These are phyloP conservation scores for Colletotrichum sp. DNA, from an alignment of 2,329 filamentous ascomycete species.

Conservation along the genomic window DNA sequence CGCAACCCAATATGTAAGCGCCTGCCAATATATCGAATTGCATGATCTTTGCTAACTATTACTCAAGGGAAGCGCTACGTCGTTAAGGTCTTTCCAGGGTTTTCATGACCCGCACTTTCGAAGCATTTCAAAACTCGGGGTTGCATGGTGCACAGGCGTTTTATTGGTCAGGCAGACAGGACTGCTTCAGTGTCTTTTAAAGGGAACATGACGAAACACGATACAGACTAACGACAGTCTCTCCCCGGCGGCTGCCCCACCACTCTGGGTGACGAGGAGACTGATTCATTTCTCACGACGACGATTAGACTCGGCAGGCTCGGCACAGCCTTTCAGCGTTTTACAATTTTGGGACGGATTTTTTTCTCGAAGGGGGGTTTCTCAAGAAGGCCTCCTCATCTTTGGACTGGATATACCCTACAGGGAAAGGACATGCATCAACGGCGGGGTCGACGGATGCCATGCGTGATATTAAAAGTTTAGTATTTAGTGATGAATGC, in stretches of 20 bases:
- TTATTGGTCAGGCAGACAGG: neutral
- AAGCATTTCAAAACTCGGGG: neutral
- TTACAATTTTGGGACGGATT: neutral
- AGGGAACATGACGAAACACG: neutral
- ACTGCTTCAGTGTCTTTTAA: constrained; percentile 1
- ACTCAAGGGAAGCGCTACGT: constrained; percentile 45
- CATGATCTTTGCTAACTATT: neutral
- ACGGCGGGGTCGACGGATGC: constrained; percentile 2
- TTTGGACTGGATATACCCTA: constrained; percentile 21
- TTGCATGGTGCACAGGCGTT: constrained; percentile 18
- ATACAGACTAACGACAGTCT: constrained; percentile 3
- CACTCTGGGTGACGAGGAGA: neutral
- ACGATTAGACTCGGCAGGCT: neutral
- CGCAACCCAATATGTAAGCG: constrained; percentile 44
- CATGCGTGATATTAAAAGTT: neutral
- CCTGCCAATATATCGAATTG: neutral
- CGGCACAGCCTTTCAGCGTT: neutral
- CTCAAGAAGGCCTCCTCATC: neutral
- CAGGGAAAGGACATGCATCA: constrained; percentile 5
- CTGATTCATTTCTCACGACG: neutral
- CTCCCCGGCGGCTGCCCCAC: neutral
- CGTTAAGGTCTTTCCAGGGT: constrained; percentile 49
- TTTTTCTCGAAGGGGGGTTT: neutral
- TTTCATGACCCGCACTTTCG: constrained; percentile 22
- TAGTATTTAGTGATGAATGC: neutral